Base-by-base conservation (phyloP, 306 rosid genomes). In the Quercus aquifolioides region DNA sequence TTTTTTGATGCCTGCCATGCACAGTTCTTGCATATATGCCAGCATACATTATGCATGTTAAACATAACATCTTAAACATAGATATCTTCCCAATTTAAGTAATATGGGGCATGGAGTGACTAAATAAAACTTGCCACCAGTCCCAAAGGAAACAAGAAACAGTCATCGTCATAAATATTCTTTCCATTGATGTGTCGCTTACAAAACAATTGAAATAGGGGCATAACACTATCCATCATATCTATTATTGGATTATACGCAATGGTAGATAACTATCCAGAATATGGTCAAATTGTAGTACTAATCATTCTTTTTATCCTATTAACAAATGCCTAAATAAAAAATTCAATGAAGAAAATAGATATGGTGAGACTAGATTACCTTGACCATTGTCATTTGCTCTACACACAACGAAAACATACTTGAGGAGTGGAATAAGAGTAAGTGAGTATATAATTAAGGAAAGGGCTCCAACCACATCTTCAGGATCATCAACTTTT, bases 361-460 rank as follows among this genome's bases (percentile, higher is more conserved):
- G 17, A 68, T 55, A 18, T 10, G 46, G 5, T 6, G 21, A 56
- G 59, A 38, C 60, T 15, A 59, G 83, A 74, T 30, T 93, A 96
- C 99, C 99, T 96, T 96, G 99, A 79, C 99, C 99, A 71, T 87
- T 93, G 93, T 96, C 99, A 81, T 91, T 96, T 15, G 99, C 99
- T 87, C 89, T 87, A 71, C 94, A 84, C 51, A 93, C 99, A 77
- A 96, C 80, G 60, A 93, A 85, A 62, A 95, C 89, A 69, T 95
- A 95, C 87, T 95, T 95, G 86, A 95, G 88, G 85, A 96, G 98
- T 2, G 99, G 99, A 57, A 96, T 74, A 78, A 96, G 92, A 73
- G 99, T 96, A 80, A 96, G 97, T 74, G 99, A 91, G 88, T 96
- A 96, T 82, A 96, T 96, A 65, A 96, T 96, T 90, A 96, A 79